phyloP scores from a whole-genome alignment of 2,329 filamentous ascomycete species.

The Acephala macrosclerotiorum region DNA sequence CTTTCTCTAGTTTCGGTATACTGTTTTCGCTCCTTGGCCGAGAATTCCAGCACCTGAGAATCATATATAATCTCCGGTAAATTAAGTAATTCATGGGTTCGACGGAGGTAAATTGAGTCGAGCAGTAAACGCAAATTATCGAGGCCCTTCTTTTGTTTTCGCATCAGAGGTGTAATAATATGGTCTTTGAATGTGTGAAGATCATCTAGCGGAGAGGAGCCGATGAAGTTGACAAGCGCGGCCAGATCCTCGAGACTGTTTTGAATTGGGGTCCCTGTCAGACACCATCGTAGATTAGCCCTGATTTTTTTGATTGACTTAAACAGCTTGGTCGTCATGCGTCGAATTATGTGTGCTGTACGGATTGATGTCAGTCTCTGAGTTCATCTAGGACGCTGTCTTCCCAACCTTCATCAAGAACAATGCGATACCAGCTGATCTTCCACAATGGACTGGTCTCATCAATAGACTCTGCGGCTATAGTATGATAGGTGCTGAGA shows the following conservation, averaged over 20 bases:
- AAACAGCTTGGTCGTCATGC: background rate
- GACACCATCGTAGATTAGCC: background rate
- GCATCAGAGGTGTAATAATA: background rate
- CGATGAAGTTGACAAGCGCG: background rate
- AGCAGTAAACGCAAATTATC: background rate
- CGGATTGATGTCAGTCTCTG: background rate
- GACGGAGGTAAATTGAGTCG: background rate
- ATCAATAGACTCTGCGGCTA: background rate
- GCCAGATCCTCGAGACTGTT: background rate
- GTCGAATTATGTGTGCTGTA: background rate
- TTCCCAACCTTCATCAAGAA: background rate
- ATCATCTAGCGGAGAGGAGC: background rate
- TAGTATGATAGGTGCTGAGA: background rate
- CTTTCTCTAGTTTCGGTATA: background rate
- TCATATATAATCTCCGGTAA: background rate
- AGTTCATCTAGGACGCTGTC: background rate
- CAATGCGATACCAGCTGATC: background rate
- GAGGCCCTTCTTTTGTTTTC: background rate
- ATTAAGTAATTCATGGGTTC: background rate
- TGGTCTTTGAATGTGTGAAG: background rate
- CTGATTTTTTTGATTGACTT: background rate
- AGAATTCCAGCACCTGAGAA: background rate
- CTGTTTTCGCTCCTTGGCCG: background rate
- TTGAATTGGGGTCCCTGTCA: background rate
- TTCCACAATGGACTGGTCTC: background rate